Percentiles rank a stretch among this genome's conserved stretches.
phyloP scores from a whole-genome alignment of 2,329 filamentous ascomycete genomes.

The Cercospora berteroae region DNA sequence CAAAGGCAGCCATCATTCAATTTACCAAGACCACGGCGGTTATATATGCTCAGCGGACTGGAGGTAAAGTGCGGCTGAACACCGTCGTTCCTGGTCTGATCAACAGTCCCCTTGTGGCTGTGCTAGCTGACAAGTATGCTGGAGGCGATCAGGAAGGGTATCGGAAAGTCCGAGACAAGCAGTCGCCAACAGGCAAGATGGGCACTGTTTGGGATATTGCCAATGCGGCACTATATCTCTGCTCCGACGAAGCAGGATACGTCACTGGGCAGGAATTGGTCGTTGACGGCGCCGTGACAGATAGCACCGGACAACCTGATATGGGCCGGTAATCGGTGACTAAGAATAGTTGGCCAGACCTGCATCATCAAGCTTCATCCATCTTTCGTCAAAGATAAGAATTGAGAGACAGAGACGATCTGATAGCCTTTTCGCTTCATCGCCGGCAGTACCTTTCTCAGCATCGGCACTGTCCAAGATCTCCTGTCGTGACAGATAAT shows the following conservation, averaged over 20 bases:
- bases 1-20: constrained; percentile 75
- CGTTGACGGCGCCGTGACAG: constrained; percentile 32
- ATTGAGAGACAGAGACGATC: constrained; percentile 67
- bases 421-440: constrained; percentile 67
- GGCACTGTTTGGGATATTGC: constrained; percentile 61
- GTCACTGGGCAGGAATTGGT: constrained; percentile 57
- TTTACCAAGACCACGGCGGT: constrained; percentile 74
- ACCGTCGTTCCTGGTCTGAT: constrained; percentile 58
- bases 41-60: constrained; percentile 46
- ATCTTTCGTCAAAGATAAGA: constrained; percentile 48
- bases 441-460: constrained; percentile 69
- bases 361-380: constrained; percentile 5
- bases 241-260: constrained; percentile 58
- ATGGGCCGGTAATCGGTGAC: constrained; percentile 10
- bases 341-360: too few species aligned
- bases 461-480: constrained; percentile 79
- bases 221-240: constrained; percentile 57
- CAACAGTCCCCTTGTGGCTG: constrained; percentile 52
- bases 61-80: constrained; percentile 52
- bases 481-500: constrained; percentile 84
- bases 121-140: constrained; percentile 48
- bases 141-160: constrained; percentile 52
- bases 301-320: constrained; percentile 25
- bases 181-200: constrained; percentile 60
- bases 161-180: constrained; percentile 51